Base-by-base conservation (phyloP, 352 stramenopile species). In the Phytophthora rubi region DNA sequence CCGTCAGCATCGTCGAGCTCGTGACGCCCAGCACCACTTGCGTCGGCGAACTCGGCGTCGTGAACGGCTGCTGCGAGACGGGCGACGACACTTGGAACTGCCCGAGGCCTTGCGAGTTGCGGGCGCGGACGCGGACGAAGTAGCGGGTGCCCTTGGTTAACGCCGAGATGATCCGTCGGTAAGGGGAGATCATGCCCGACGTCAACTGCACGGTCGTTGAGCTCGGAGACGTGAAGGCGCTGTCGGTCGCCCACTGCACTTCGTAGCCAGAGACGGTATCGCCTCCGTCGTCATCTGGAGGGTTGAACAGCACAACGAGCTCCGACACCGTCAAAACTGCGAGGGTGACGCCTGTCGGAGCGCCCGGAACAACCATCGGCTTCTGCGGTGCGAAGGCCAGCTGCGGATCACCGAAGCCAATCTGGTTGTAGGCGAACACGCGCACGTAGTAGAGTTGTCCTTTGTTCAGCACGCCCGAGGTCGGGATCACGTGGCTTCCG, bases 371-470 rank as follows among this genome's bases (percentile, higher is more conserved):
- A 48, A 94, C 83, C 78, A 97, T 93, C 2, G 85, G 89, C 32
- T 92, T 94, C 57, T 92, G 81, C 0, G 83, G 76, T 47, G 62
- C 84, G 2, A 70, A 60, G 23, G 76, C 85, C 45, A 79, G 64
- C 4, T 67, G 79, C 3, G 93, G 86, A 12, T 89, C 63, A 15
- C 94, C 90, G 63, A 96, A 99, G 8, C 97, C 97, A 8, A 98
- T 72, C 23, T 88, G 83, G 82, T 99, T 99, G 80, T 98, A 98
- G 4, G 96, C 93, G 32, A 94, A 97, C 33, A 99, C 94, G 16
- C 96, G 91, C n/a, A 93, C 86, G 68, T 98, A 95, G 76, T 99
- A 98, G 13, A 91, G 79, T 47, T 97, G 79, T 0, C 96, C 96
- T 54, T 97, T 89, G 52, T 92, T 88, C 15, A 99, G 80, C 9